These are phyloP conservation scores for Peniophora sp. DNA, from an alignment of 1,284 basidiomycete species.

Conservation along the genomic window DNA sequence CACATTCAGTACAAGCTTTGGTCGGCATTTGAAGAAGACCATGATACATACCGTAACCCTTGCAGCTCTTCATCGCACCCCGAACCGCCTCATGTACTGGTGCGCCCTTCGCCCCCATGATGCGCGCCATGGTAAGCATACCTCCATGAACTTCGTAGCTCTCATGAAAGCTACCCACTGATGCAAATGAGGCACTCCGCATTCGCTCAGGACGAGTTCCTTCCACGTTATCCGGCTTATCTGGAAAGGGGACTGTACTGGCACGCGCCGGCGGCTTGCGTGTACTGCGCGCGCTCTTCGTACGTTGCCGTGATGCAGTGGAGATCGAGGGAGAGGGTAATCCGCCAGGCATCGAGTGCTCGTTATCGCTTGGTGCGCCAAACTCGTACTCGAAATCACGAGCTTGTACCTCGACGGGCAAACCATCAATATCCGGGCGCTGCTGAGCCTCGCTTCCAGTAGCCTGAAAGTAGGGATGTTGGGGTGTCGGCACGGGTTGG, in stretches of 20 bases:
- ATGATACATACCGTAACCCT: conserved; percentile 63
- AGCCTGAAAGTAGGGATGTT: no score
- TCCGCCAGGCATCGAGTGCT: conserved; percentile 19
- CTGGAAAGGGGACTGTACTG: neutral
- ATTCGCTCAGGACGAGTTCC: neutral
- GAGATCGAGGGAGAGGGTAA: conserved; percentile 2
- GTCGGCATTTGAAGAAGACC: no score
- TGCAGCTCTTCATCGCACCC: conserved; percentile 59
- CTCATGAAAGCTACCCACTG: conserved; percentile 12
- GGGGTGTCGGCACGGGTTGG: neutral
- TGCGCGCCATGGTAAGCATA: conserved; percentile 70
- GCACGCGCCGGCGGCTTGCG: neutral
- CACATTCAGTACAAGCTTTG: neutral
- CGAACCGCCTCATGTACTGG: conserved; percentile 72
- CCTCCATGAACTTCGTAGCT: conserved; percentile 66
- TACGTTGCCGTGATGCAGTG: neutral
- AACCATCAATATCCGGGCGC: no score
- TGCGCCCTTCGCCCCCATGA: conserved; percentile 70
- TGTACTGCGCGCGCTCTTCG: neutral
- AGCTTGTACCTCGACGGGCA: no score
- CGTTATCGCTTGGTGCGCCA: conserved; percentile 8
- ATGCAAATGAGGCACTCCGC: conserved; percentile 11
- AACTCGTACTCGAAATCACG: neutral
- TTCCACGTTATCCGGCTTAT: neutral
- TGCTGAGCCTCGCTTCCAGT: no score